phyloP scores from a whole-genome alignment of 1,284 basidiomycete genomes.

The Fomitopsis palustris region DNA sequence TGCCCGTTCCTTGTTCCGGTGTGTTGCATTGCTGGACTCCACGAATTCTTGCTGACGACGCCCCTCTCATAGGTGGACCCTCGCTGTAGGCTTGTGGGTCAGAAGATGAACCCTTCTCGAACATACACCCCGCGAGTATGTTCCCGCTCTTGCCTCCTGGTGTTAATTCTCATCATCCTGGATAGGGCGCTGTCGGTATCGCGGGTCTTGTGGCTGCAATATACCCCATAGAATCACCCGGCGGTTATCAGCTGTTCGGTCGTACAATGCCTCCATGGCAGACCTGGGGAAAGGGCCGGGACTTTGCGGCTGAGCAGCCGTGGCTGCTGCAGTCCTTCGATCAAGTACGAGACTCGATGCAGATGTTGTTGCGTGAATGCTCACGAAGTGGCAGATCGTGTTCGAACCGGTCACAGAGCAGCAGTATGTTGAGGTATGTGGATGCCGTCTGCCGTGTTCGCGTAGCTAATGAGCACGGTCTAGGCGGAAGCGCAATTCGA shows the following conservation, averaged over 20 bases:
- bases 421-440: conserved; percentile 41
- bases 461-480: background rate
- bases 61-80: conserved; percentile 49
- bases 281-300: conserved; percentile 51
- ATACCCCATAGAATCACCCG: conserved; percentile 64
- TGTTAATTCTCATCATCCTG: background rate
- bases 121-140: conserved; percentile 56
- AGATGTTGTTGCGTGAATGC: background rate
- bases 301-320: conserved; percentile 46
- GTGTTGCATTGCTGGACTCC: background rate
- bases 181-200: conserved; percentile 60
- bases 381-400: conserved; percentile 32
- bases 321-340: conserved; percentile 68
- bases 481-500: conserved; percentile 58
- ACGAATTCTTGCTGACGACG: background rate
- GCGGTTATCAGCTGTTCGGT: conserved; percentile 64
- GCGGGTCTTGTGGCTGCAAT: conserved; percentile 60
- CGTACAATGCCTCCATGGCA: conserved; percentile 59
- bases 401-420: conserved; percentile 46
- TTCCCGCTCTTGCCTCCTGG: background rate
- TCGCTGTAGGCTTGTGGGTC: conserved; percentile 52
- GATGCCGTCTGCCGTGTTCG: background rate
- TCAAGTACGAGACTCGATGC: conserved; percentile 37
- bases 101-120: conserved; percentile 65
- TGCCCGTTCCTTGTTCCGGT: conserved; percentile 62